Evolutionary conservation across 257 asterid species (phyloP).

Genomic region (Nicotiana noctiflora): DNA sequence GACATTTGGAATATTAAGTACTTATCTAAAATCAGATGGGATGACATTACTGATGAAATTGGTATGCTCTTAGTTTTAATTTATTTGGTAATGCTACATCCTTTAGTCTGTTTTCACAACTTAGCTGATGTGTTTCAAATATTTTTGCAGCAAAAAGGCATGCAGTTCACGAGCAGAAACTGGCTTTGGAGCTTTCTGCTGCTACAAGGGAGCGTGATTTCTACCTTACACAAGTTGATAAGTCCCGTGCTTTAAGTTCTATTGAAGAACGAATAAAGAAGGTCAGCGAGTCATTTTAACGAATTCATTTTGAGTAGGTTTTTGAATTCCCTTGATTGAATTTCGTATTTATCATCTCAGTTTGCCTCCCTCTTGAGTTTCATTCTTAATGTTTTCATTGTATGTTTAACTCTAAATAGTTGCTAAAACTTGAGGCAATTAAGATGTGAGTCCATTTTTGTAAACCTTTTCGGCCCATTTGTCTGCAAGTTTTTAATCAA

Average conservation of each 20-base stretch:
- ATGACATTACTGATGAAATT: slow-evolving; percentile 79
- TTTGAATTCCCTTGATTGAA: background rate
- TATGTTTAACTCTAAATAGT: background rate
- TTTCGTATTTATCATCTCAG: background rate
- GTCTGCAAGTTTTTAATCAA: background rate
- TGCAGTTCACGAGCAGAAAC: slow-evolving; percentile 70
- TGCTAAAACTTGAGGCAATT: background rate
- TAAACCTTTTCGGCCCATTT: background rate
- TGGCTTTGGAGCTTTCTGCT: slow-evolving; percentile 69
- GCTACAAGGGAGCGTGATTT: slow-evolving; percentile 80
- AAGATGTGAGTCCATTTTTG: background rate
- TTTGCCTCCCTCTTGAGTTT: background rate
- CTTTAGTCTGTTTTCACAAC: slow-evolving; percentile 2
- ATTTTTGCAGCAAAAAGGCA: slow-evolving; percentile 53
- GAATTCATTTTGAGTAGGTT: background rate
- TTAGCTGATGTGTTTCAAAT: slow-evolving; percentile 10
- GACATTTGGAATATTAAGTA: slow-evolving; percentile 96
- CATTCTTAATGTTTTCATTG: background rate
- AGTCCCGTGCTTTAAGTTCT: slow-evolving; percentile 51
- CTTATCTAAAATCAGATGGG: slow-evolving; percentile 97
- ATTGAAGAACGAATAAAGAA: slow-evolving; percentile 73
- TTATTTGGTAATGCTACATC: background rate
- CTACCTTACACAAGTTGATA: slow-evolving; percentile 73
- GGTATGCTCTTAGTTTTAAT: slow-evolving; percentile 28
- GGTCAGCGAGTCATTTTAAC: slow-evolving; percentile 25